phyloP scores from a whole-genome alignment of 2,329 filamentous ascomycete genomes.

The Didymella keratinophila region DNA sequence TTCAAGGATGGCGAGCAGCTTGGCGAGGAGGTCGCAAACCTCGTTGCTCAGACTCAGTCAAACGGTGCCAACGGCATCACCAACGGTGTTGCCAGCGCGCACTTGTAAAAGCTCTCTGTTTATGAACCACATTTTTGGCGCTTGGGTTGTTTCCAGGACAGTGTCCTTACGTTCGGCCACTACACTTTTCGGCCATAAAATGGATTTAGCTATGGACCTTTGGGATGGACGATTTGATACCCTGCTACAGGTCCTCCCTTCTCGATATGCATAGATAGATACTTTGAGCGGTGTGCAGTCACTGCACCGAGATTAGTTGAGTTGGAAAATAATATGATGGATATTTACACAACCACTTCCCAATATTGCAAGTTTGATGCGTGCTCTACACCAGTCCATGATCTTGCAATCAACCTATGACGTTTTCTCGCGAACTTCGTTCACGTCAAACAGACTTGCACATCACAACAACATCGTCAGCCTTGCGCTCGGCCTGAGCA shows the following conservation, averaged over 20 bases:
- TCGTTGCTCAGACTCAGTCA: constrained; percentile 35
- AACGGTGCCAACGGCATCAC: constrained; percentile 39
- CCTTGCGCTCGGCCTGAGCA: constrained; percentile 1
- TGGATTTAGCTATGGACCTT: constrained; percentile 30
- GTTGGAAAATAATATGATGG: constrained; percentile 15
- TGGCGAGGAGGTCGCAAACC: constrained; percentile 48
- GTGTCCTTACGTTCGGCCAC: constrained; percentile 18
- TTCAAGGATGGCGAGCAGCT: constrained; percentile 56
- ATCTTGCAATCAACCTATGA: not conserved
- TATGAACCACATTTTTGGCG: constrained; percentile 24
- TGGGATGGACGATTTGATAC: constrained; percentile 36
- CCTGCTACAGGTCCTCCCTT: constrained; percentile 33
- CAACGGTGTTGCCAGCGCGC: constrained; percentile 45
- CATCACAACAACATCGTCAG: not conserved
- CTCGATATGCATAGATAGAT: constrained; percentile 24
- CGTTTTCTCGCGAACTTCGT: not conserved
- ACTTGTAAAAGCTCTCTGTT: constrained; percentile 39
- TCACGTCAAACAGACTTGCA: not conserved
- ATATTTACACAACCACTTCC: not conserved
- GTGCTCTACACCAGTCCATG: not conserved
- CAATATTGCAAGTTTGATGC: not conserved
- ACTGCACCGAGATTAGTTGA: constrained; percentile 7
- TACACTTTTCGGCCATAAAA: constrained; percentile 27
- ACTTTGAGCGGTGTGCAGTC: constrained; percentile 8
- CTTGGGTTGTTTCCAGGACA: constrained; percentile 25